These are phyloP conservation scores for Coemansia sp. DNA, from an alignment of 192 early-diverging fungal genomes.

Conservation along the genomic window DNA sequence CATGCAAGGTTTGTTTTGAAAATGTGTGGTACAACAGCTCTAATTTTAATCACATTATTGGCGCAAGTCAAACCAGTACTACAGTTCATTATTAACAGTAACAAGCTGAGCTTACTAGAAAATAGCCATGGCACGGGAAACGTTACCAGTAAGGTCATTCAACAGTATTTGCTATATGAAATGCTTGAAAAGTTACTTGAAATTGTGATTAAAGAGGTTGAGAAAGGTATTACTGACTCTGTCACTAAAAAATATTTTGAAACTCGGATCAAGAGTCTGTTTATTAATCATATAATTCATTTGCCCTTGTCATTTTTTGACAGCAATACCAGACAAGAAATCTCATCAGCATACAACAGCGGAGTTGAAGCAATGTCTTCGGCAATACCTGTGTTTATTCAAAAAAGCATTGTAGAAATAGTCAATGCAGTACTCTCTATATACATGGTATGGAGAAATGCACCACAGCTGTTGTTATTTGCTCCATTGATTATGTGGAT, in stretches of 20 bases:
- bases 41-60: too few relatives aligned
- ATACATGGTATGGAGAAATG: constrained; percentile 16
- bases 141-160: not conserved
- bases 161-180: not conserved
- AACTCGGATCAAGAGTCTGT: not conserved
- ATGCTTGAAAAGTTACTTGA: not conserved
- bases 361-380: not conserved
- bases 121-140: not conserved
- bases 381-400: not conserved
- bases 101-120: not conserved
- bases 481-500: constrained; percentile 20
- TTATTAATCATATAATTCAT: constrained; percentile 3
- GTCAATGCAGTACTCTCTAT: constrained; percentile 1
- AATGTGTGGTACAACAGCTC: too few relatives aligned
- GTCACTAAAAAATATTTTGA: not conserved
- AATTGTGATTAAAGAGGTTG: not conserved
- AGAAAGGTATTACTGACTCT: not conserved
- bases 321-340: constrained; percentile 7
- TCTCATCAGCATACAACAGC: not conserved
- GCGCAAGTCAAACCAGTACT: too few relatives aligned
- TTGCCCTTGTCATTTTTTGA: constrained; percentile 10
- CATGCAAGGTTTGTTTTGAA: too few relatives aligned
- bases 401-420: not conserved
- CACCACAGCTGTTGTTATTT: constrained; percentile 21
- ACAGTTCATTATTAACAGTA: not conserved